A percentile compares a stretch with the other conserved stretches of the same genome.
phyloP scores from a whole-genome alignment of 768 basidiomycete genomes.

The Tulasnella sp. region DNA sequence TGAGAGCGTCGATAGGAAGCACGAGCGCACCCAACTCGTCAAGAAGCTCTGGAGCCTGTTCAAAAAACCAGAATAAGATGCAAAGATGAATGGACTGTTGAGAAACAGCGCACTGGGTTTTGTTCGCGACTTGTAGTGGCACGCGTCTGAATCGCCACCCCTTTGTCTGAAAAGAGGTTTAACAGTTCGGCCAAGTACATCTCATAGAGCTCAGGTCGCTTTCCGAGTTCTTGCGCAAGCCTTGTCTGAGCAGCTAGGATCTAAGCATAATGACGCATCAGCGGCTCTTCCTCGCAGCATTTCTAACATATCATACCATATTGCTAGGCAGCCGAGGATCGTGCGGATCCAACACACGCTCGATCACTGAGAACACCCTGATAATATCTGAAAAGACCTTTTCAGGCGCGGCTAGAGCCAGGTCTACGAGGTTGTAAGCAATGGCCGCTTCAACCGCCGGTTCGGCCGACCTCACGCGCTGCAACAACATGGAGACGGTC shows the following conservation, averaged over 20 bases:
- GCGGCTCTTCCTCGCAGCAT: not conserved
- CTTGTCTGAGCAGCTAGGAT: constrained; percentile 85
- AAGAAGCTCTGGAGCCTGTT: constrained; percentile 37
- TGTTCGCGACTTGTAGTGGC: constrained; percentile 32
- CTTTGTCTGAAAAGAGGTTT: constrained; percentile 80
- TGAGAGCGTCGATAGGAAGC: constrained; percentile 80
- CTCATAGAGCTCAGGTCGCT: constrained; percentile 65
- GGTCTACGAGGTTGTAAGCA: constrained; percentile 80
- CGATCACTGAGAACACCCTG: constrained; percentile 71
- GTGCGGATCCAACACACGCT: constrained; percentile 75
- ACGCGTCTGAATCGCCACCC: constrained; percentile 76
- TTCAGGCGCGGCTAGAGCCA: constrained; percentile 69
- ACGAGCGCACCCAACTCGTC: constrained; percentile 79
- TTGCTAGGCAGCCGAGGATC: constrained; percentile 84
- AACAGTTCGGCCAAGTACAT: constrained; percentile 76
- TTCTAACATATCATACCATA: constrained; percentile 41
- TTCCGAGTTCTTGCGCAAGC: constrained; percentile 65
- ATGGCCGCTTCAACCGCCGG: constrained; percentile 85
- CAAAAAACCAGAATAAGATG: not conserved
- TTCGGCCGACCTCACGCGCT: constrained; percentile 74
- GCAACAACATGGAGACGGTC: constrained; percentile 86
- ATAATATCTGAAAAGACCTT: constrained; percentile 75
- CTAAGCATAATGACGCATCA: constrained; percentile 28
- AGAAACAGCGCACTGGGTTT: constrained; percentile 1
- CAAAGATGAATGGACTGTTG: not conserved